These are phyloP conservation scores for Saitozyma podzolica DNA, from an alignment of 768 basidiomycete genomes.

Conservation along the genomic window DNA sequence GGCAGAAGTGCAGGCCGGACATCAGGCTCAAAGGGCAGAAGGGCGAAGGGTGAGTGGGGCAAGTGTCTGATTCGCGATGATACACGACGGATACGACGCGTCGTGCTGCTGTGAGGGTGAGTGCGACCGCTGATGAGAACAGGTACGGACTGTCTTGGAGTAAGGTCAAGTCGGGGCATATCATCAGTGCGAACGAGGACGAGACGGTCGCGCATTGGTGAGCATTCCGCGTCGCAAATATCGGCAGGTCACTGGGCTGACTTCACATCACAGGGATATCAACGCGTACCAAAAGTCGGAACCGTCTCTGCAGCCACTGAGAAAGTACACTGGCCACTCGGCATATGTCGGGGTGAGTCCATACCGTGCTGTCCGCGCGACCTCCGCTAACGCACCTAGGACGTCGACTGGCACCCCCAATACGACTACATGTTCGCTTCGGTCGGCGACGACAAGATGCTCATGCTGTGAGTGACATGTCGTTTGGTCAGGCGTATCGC, in stretches of 20 bases:
- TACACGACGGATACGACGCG: no score
- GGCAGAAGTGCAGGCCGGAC: slow-evolving; percentile 82
- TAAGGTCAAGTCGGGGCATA: slow-evolving; percentile 74
- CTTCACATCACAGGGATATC: slow-evolving; percentile 68
- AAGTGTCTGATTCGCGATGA: background rate
- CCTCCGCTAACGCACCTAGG: slow-evolving; percentile 58
- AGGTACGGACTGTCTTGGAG: slow-evolving; percentile 96
- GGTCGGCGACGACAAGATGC: slow-evolving; percentile 91
- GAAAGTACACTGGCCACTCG: slow-evolving; percentile 80
- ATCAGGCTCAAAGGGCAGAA: slow-evolving; percentile 86
- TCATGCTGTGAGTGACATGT: slow-evolving; percentile 72
- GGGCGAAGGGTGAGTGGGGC: slow-evolving; percentile 76
- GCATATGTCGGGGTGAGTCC: slow-evolving; percentile 82
- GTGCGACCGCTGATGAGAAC: background rate
- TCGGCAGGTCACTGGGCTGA: background rate
- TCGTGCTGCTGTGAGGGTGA: background rate
- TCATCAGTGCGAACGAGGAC: slow-evolving; percentile 91
- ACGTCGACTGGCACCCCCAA: slow-evolving; percentile 91
- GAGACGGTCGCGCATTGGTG: slow-evolving; percentile 94
- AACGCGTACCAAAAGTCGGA: slow-evolving; percentile 79
- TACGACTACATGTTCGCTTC: slow-evolving; percentile 85
- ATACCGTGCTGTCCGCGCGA: background rate
- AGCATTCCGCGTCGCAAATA: slow-evolving; percentile 28
- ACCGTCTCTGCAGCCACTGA: slow-evolving; percentile 76
- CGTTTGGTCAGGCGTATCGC: background rate